Evolutionary conservation across 2,329 filamentous ascomycete genomes (phyloP).

Genomic region (Ilyonectria destructans): DNA sequence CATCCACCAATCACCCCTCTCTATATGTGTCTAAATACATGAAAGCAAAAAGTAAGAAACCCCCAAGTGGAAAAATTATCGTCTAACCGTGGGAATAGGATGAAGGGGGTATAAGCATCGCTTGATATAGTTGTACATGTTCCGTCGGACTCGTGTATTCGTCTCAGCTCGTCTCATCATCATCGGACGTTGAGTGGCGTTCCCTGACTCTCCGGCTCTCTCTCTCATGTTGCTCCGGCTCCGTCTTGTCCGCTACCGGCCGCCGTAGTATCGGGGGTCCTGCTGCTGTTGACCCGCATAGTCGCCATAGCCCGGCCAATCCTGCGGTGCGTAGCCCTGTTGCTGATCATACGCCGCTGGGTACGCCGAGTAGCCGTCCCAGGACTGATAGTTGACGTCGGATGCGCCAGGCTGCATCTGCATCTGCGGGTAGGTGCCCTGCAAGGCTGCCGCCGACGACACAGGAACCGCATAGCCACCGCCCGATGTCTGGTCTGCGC

Average conservation of each 20-base stretch:
- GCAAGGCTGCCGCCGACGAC: slow-evolving; percentile 39
- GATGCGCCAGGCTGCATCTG: slow-evolving; percentile 32
- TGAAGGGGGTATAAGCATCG: slow-evolving; percentile 1
- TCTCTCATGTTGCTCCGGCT: background rate
- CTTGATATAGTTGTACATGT: background rate
- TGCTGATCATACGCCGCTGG: slow-evolving; percentile 39
- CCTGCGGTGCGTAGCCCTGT: slow-evolving; percentile 37
- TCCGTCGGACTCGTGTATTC: background rate
- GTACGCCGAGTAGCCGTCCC: slow-evolving; percentile 43
- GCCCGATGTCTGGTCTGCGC: slow-evolving; percentile 36
- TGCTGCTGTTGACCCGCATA: slow-evolving; percentile 45
- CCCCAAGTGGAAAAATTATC: background rate
- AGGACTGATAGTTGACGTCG: slow-evolving; percentile 36
- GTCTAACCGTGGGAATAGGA: background rate
- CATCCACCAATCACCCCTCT: background rate
- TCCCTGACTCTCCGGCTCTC: background rate
- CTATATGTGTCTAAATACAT: slow-evolving; percentile 4
- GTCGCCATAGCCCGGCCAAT: slow-evolving; percentile 43
- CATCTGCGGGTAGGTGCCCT: slow-evolving; percentile 26
- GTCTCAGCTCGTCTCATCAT: slow-evolving; percentile 1
- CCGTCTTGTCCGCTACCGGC: background rate
- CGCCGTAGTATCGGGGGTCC: slow-evolving; percentile 22
- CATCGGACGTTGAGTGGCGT: background rate
- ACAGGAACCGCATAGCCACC: slow-evolving; percentile 46
- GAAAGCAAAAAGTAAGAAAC: background rate